Percentiles rank a stretch among this genome's conserved stretches.
phyloP scores from a whole-genome alignment of 139 green algal genomes.

The Volvox africanus region DNA sequence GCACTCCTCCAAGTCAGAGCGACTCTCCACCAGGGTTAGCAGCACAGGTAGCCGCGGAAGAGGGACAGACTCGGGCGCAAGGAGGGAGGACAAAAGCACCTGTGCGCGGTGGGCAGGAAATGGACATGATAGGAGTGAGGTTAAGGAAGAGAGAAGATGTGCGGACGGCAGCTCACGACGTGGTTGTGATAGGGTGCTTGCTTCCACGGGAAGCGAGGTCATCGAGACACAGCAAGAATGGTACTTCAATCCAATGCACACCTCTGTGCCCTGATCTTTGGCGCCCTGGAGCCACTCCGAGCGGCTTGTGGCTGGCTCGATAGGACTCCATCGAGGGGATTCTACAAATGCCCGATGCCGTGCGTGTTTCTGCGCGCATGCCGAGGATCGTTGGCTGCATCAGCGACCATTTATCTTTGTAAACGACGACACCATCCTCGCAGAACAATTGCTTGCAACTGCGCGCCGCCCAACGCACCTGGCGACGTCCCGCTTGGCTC shows the following conservation, averaged over 20 bases:
- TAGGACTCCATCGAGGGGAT: not conserved
- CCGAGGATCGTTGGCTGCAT: not conserved
- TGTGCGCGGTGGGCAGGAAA: not conserved
- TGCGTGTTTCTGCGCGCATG: not conserved
- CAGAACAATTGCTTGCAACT: not conserved
- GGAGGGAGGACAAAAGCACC: not conserved
- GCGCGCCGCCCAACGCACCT: not conserved
- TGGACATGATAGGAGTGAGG: not conserved
- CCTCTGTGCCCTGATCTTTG: conserved; percentile 14
- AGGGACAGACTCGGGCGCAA: not conserved
- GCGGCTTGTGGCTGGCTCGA: not conserved
- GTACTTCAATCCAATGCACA: not conserved
- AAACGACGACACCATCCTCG: not conserved
- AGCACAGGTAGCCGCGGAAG: conserved; percentile 8
- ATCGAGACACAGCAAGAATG: no score
- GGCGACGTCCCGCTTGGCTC: not conserved
- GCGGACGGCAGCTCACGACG: not conserved
- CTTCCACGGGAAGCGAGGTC: no score
- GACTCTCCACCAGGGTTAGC: conserved; percentile 35
- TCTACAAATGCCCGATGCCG: not conserved
- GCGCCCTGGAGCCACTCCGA: conserved; percentile 15
- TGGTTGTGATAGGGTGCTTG: no score
- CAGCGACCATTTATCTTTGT: no score
- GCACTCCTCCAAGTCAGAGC: not conserved
- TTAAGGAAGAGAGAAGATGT: not conserved